Conservation (phyloP, 2,329 filamentous ascomycete species). For the Exophiala phaeomuriformis region DNA sequence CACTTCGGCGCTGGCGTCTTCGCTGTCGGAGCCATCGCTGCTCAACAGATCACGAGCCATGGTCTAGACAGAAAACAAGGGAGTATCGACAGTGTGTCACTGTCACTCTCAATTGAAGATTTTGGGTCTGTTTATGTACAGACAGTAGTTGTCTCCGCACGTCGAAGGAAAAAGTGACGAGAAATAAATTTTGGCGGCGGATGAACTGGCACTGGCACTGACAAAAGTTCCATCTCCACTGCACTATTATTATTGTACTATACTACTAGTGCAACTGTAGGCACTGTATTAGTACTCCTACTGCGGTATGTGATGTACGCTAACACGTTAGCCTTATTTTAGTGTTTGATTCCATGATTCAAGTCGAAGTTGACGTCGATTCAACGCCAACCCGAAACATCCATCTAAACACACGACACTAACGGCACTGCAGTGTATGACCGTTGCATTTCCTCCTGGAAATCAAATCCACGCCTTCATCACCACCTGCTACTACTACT, state of each 20-base stretch:
- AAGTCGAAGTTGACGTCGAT: not conserved
- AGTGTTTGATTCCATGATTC: no score
- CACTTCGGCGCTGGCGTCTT: constrained; percentile 36
- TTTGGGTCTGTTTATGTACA: not conserved
- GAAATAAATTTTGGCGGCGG: constrained; percentile 4
- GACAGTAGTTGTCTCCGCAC: not conserved
- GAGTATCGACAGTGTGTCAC: constrained; percentile 8
- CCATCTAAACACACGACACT: not conserved
- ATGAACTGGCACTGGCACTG: not conserved
- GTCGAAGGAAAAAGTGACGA: not conserved
- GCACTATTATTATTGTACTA: not conserved
- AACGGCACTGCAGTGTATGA: not conserved
- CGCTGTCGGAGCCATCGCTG: constrained; percentile 35
- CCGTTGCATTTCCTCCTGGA: no score
- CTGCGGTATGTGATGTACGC: not conserved
- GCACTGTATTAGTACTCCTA: not conserved
- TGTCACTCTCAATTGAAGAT: not conserved
- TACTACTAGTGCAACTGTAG: not conserved
- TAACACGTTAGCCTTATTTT: no score
- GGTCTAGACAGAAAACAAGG: constrained; percentile 31
- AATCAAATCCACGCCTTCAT: not conserved
- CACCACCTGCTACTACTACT: not conserved
- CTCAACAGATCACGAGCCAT: constrained; percentile 32
- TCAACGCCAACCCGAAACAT: not conserved
- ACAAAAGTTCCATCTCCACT: no score